Percentiles rank a stretch among this genome's conserved stretches.
Evolutionary conservation across 345 rosid species (phyloP).

Genomic region (Alliaria petiolata): DNA sequence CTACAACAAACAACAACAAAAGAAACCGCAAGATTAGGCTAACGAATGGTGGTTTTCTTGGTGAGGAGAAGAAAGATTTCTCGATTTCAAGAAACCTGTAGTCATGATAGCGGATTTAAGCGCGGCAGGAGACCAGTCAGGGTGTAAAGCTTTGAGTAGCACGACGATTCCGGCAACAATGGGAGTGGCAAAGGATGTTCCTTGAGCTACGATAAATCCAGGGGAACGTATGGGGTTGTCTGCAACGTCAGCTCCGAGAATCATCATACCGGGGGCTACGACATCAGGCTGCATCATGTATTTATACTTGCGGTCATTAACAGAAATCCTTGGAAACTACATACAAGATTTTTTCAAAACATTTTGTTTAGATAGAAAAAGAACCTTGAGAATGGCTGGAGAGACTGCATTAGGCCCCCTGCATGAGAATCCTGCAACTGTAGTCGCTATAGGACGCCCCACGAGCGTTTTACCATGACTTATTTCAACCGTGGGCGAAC

Average conservation of each 20-base stretch:
- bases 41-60: not conserved
- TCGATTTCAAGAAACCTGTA: conserved; percentile 17
- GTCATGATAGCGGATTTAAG: conserved; percentile 29
- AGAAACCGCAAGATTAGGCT: not conserved
- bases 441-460: conserved; percentile 10
- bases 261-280: conserved; percentile 16
- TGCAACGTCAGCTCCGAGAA: not conserved
- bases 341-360: not conserved
- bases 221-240: rapidly evolving
- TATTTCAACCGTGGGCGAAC: conserved; percentile 5
- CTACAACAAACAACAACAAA: not conserved
- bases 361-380: not conserved
- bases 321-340: not conserved
- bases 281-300: conserved; percentile 23
- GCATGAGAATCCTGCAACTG: conserved; percentile 12
- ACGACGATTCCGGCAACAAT: conserved; percentile 4
- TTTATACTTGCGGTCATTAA: not conserved
- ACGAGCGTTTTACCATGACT: not conserved
- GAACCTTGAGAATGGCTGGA: conserved; percentile 29
- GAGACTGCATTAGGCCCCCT: conserved; percentile 13
- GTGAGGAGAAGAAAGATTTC: not conserved
- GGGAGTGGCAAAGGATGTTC: conserved; percentile 18
- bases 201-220: not conserved
- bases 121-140: conserved; percentile 35
- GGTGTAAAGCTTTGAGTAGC: conserved; percentile 27